Conservation (phyloP, 1,284 basidiomycete species). For the Irpex rosettiformis region DNA sequence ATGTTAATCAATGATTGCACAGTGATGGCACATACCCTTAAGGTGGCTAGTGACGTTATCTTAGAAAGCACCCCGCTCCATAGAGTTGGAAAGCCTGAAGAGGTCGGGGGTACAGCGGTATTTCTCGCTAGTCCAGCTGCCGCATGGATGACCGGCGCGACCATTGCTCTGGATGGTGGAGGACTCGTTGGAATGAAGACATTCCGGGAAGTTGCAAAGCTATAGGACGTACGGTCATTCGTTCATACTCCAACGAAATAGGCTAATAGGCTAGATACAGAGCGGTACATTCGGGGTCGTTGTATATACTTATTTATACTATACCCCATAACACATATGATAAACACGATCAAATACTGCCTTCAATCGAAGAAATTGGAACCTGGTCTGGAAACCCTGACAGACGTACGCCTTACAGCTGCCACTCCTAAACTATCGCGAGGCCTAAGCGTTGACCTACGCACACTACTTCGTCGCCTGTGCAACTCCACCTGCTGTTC, state of each 20-base stretch:
- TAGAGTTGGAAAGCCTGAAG: conserved; percentile 60
- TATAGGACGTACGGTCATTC: background rate
- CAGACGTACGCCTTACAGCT: conserved; percentile 8
- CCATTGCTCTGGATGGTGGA: conserved; percentile 55
- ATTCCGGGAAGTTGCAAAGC: conserved; percentile 7
- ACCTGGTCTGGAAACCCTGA: conserved; percentile 10
- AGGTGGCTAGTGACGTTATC: conserved; percentile 44
- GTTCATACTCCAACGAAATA: background rate
- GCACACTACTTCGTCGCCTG: conserved; percentile 14
- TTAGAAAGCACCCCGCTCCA: conserved; percentile 43
- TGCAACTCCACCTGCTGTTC: conserved; percentile 7
- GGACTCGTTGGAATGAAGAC: conserved; percentile 17
- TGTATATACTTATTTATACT: background rate
- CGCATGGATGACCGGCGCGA: conserved; percentile 61
- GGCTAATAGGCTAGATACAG: background rate
- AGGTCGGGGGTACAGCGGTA: conserved; percentile 59
- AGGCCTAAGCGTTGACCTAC: conserved; percentile 11
- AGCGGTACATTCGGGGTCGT: background rate
- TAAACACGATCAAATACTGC: background rate
- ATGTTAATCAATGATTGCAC: conserved; percentile 4
- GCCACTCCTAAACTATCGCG: conserved; percentile 14
- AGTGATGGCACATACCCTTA: conserved; percentile 64
- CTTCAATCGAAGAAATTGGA: conserved; percentile 5
- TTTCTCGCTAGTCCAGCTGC: conserved; percentile 61
- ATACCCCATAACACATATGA: background rate